phyloP scores from a whole-genome alignment of 2,329 filamentous ascomycete genomes.

The Penicillium sp. region DNA sequence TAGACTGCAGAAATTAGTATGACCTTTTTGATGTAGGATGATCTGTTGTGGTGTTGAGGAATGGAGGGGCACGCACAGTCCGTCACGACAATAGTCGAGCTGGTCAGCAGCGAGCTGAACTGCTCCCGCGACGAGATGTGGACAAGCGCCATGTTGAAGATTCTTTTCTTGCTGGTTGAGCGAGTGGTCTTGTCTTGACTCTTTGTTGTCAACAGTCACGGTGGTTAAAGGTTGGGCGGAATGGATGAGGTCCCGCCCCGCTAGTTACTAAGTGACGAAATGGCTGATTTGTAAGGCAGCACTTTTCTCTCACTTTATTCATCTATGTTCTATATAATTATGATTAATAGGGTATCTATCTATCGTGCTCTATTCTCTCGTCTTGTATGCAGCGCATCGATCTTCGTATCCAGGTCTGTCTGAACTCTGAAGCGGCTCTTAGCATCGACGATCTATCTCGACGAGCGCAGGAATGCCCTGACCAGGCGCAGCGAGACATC shows the following conservation, averaged over 20 bases:
- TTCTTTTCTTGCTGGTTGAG: not conserved
- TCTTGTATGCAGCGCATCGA: no score
- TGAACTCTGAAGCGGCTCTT: no score
- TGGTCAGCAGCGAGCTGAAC: conserved; percentile 64
- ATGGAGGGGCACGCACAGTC: conserved; percentile 71
- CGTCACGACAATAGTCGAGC: conserved; percentile 74
- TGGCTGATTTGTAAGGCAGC: not conserved
- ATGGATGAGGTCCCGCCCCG: not conserved
- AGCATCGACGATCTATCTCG: no score
- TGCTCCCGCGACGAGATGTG: conserved; percentile 63
- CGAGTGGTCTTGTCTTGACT: not conserved
- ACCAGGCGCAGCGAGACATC: not conserved
- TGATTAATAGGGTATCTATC: no score
- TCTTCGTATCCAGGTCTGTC: no score
- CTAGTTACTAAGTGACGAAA: conserved; percentile 9
- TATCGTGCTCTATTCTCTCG: no score
- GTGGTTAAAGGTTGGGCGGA: not conserved
- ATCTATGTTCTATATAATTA: no score
- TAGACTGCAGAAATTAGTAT: conserved; percentile 60
- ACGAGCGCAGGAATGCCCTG: no score
- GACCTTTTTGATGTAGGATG: no score
- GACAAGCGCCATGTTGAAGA: conserved; percentile 37
- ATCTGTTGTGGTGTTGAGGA: no score
- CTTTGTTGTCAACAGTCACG: not conserved
- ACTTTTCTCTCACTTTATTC: no score